phyloP scores from a whole-genome alignment of 441 rosid genomes.

The Syzygium syzygioides region DNA sequence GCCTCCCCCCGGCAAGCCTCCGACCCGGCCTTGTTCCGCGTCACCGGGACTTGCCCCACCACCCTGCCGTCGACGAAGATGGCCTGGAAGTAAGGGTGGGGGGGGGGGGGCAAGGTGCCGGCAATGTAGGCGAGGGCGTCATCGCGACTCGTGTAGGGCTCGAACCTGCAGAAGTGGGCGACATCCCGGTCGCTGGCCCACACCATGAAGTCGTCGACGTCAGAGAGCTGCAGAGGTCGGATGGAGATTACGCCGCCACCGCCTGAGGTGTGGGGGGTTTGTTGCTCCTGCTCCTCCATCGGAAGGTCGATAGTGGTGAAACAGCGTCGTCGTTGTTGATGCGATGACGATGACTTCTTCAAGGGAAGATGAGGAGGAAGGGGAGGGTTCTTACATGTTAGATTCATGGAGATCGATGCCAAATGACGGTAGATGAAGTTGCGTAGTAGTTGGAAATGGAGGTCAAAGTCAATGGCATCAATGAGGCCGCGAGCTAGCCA shows the following conservation, averaged over 20 bases:
- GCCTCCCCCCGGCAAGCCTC: background rate
- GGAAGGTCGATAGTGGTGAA: background rate
- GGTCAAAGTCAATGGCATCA: background rate
- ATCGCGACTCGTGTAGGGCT: background rate
- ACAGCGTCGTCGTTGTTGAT: background rate
- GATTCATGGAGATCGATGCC: no score
- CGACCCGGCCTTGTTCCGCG: background rate
- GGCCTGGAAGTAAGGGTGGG: background rate
- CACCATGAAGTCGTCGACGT: background rate
- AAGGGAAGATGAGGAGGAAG: no score
- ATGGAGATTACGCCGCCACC: background rate
- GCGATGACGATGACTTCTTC: background rate
- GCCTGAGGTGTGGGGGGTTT: accelerated
- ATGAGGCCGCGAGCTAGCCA: background rate
- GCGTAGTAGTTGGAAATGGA: background rate
- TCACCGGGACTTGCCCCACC: background rate
- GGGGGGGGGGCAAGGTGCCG: background rate
- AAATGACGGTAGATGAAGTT: background rate
- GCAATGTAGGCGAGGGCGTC: background rate
- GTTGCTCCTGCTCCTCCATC: background rate
- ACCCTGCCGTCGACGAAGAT: background rate
- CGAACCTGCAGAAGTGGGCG: background rate
- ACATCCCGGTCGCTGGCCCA: background rate
- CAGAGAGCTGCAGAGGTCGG: background rate
- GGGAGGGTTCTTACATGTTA: no score